Evolutionary conservation across 2,329 filamentous ascomycete genomes (phyloP), one percentile per base, ranked within the genome.

Genomic region (Cladosporium colombiae): DNA sequence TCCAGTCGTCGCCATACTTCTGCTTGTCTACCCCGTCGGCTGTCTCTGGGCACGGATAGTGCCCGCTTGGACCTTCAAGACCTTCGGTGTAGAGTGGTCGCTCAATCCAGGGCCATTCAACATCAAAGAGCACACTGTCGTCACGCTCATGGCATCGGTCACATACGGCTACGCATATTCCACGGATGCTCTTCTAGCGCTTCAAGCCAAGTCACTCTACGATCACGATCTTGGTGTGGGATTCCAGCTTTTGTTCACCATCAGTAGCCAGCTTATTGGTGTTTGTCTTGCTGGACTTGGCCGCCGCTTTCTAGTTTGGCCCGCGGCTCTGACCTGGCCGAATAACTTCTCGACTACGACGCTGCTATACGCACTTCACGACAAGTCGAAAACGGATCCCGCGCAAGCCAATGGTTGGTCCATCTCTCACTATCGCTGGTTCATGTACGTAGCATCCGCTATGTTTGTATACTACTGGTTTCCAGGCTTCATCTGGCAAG

Each of bases 321-420:
- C 92, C 0, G 91, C 90, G 69, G 91, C 91, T 68, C 94, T 96
- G 91, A 92, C 96, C 49, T 96, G 92, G 92, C 92, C 92, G 0
- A 89, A 89, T 21, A 95, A 92, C 0, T 82, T 96, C 63, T 93
- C 94, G 84, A 93, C 91, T 21, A 91, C 92, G 0, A 89, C 91
- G 71, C 94, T 96, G 90, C 95, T 96, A 74, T 89, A 88, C 3
- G 93, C 92, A 0, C 83, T 96, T 59, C 92, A 96, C 73, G 89
- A 93, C 69, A 89, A 93, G 74, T 95, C 94, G 75, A 90, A 89
- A 72, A 85, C 87, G 31, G 91, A 72, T 29, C 70, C 70, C 5
- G 62, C 69, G 1, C 50, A 58, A 16, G 69, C 91, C 29, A 88
- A 91, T 76, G 91, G 92, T 31, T 96, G 92, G 92, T 88, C 79